These are phyloP conservation scores for Dunaliella primolecta DNA, from an alignment of 139 green algal genomes.

Conservation along the genomic window DNA sequence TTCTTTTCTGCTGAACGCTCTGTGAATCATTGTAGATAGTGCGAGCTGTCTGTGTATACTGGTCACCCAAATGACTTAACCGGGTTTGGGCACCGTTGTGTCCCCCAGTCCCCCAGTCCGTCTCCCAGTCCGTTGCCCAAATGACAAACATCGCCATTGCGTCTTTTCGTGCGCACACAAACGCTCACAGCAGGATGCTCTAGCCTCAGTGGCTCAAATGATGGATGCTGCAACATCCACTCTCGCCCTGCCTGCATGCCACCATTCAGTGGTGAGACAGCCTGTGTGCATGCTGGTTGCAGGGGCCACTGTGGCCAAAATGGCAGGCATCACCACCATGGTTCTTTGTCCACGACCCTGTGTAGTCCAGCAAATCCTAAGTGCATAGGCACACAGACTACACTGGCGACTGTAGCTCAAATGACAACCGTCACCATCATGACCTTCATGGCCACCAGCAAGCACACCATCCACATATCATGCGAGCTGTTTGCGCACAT, in stretches of 20 bases:
- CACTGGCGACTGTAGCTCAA: slow-evolving; percentile 78
- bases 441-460: slow-evolving; percentile 66
- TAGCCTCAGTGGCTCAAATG: slow-evolving; percentile 74
- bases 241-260: slow-evolving; percentile 71
- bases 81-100: too few species aligned
- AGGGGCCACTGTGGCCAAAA: slow-evolving; percentile 76
- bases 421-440: slow-evolving; percentile 71
- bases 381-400: not conserved
- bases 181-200: too few species aligned
- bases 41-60: too few species aligned
- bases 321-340: slow-evolving; percentile 70
- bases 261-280: slow-evolving; percentile 55
- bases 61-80: too few species aligned
- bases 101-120: too few species aligned
- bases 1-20: too few species aligned
- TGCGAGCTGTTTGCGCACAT: not conserved
- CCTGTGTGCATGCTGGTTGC: slow-evolving; percentile 6
- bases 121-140: too few species aligned
- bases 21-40: too few species aligned
- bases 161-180: not conserved
- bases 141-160: too few species aligned
- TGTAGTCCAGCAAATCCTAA: not conserved
- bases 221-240: slow-evolving; percentile 67
- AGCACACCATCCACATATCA: slow-evolving; percentile 62
- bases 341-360: slow-evolving; percentile 59